Conservation (phyloP, 2,329 filamentous ascomycete species). For the Aspergillus tanneri region DNA sequence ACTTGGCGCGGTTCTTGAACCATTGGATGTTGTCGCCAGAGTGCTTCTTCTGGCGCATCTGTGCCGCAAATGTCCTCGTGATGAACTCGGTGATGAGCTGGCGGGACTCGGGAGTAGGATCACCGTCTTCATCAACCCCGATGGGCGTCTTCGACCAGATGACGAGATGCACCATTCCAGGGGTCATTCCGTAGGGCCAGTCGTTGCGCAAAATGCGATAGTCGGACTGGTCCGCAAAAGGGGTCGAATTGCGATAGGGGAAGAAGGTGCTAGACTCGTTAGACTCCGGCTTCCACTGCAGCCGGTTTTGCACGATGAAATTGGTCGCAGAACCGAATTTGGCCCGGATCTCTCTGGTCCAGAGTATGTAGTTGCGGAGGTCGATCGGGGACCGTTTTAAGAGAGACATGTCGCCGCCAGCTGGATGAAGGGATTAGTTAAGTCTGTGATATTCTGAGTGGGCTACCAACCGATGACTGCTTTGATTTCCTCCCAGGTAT, state of each 20-base stretch:
- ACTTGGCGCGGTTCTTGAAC: conserved; percentile 4
- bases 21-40: background rate
- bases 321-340: conserved; percentile 3
- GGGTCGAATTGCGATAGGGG: background rate
- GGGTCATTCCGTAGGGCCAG: conserved; percentile 7
- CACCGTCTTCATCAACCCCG: background rate
- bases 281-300: background rate
- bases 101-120: conserved; percentile 1
- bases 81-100: background rate
- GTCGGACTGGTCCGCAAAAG: conserved; percentile 2
- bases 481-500: background rate
- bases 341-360: background rate
- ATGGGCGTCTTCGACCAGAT: conserved; percentile 6
- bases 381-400: conserved; percentile 2
- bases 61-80: background rate
- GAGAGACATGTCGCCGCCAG: background rate
- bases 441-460: background rate
- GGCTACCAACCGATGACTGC: background rate
- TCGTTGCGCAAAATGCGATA: conserved; percentile 9
- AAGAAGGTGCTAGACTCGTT: background rate
- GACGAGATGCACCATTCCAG: conserved; percentile 1
- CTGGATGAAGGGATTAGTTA: background rate
- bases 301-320: conserved; percentile 1
- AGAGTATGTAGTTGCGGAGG: conserved; percentile 7
- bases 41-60: background rate